Evolutionary conservation across 2,329 filamentous ascomycete species (phyloP).

Genomic region (Aureobasidium musti): DNA sequence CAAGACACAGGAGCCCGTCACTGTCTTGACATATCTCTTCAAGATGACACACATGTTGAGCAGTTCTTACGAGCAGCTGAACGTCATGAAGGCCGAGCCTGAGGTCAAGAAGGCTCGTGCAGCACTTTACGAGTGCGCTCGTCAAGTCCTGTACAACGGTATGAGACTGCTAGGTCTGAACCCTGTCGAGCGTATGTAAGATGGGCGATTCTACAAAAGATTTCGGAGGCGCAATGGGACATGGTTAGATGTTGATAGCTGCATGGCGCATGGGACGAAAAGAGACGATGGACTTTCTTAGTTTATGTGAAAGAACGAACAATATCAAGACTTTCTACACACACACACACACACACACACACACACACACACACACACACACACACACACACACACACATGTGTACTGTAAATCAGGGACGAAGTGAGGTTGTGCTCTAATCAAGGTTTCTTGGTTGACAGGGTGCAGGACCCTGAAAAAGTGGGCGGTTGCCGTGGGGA

Average conservation of each 20-base stretch:
- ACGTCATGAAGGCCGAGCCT: constrained; percentile 76
- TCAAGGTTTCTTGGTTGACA: constrained; percentile 26
- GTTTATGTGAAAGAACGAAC: constrained; percentile 1
- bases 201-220: constrained; percentile 23
- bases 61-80: constrained; percentile 73
- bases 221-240: not conserved
- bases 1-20: constrained; percentile 76
- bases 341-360: no score
- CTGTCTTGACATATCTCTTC: constrained; percentile 72
- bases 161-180: constrained; percentile 78
- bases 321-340: not conserved
- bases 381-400: no score
- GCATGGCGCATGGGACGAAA: constrained; percentile 16
- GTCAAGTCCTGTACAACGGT: constrained; percentile 76
- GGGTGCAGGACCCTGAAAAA: constrained; percentile 19
- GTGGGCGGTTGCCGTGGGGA: constrained; percentile 27
- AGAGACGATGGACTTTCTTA: constrained; percentile 7
- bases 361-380: no score
- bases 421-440: constrained; percentile 7
- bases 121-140: constrained; percentile 74
- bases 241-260: constrained; percentile 12
- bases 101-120: constrained; percentile 71
- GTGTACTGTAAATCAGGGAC: no score
- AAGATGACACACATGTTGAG: constrained; percentile 82
- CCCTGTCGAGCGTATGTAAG: constrained; percentile 66